Conservation (phyloP, 805 yeast genomes). For the Kuraishia piskuri region DNA sequence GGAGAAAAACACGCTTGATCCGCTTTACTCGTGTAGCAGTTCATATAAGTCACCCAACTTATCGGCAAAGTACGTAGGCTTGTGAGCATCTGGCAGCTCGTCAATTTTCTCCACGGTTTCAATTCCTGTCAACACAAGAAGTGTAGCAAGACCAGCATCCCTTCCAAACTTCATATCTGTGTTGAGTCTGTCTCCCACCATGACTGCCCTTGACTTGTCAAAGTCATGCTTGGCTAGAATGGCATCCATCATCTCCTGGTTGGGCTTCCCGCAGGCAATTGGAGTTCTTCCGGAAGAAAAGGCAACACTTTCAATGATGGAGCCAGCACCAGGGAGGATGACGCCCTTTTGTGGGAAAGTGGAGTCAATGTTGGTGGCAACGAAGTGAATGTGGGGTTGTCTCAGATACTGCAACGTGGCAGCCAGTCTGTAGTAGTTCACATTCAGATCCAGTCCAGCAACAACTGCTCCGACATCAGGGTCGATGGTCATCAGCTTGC, state of each 20-base stretch:
- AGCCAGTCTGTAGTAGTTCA: slow-evolving; percentile 79
- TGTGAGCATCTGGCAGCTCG: slow-evolving; percentile 26
- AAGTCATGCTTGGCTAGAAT: slow-evolving; percentile 59
- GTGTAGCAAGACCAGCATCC: slow-evolving; percentile 78
- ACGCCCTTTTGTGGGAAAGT: slow-evolving; percentile 87
- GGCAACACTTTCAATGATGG: slow-evolving; percentile 71
- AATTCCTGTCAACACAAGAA: slow-evolving; percentile 87
- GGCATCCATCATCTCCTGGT: slow-evolving; percentile 81
- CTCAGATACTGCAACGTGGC: slow-evolving; percentile 73
- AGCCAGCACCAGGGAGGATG: slow-evolving; percentile 92
- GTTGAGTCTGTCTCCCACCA: slow-evolving; percentile 94
- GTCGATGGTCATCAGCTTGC: slow-evolving; percentile 53
- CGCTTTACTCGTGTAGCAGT: slow-evolving; percentile 14
- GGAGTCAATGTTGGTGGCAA: slow-evolving; percentile 93
- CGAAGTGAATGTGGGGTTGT: slow-evolving; percentile 56
- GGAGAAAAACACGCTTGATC: background rate
- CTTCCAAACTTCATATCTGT: slow-evolving; percentile 92
- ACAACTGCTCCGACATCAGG: slow-evolving; percentile 78
- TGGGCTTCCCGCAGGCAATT: slow-evolving; percentile 89
- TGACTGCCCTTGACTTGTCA: slow-evolving; percentile 57
- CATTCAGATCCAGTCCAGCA: slow-evolving; percentile 71
- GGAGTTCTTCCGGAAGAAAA: slow-evolving; percentile 77
- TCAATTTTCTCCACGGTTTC: slow-evolving; percentile 63
- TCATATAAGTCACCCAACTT: slow-evolving; percentile 75
- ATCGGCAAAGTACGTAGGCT: slow-evolving; percentile 62